Conservation (phyloP, 1,139 yeast species). For the Geotrichum citri-aurantii region DNA sequence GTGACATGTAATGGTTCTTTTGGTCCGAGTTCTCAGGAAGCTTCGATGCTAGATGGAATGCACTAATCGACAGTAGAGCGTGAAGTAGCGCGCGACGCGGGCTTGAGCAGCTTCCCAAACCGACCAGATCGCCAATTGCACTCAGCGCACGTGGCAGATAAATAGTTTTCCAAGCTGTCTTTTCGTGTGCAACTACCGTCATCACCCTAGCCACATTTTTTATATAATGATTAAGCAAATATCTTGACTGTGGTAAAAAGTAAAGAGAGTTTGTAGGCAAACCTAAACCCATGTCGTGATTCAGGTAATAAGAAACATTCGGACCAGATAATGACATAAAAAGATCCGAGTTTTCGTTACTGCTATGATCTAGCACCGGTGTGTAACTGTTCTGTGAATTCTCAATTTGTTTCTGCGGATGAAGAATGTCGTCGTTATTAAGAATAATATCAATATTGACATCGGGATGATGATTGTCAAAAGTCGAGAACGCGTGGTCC, state of each 20-base stretch:
- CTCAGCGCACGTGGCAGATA: slow-evolving; percentile 76
- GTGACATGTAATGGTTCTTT: slow-evolving; percentile 62
- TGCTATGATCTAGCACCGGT: background rate
- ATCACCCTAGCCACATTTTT: slow-evolving; percentile 77
- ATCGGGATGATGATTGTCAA: background rate
- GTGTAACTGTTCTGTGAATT: background rate
- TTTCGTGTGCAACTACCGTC: slow-evolving; percentile 78
- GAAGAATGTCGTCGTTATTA: slow-evolving; percentile 23
- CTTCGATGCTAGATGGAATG: slow-evolving; percentile 73
- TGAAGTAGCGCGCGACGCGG: slow-evolving; percentile 75
- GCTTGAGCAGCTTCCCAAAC: slow-evolving; percentile 66
- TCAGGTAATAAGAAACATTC: slow-evolving; percentile 8
- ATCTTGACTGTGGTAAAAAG: slow-evolving; percentile 43
- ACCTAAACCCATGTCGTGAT: slow-evolving; percentile 14
- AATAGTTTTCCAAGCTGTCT: slow-evolving; percentile 82
- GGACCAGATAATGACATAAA: slow-evolving; percentile 12
- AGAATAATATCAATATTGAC: slow-evolving; percentile 48
- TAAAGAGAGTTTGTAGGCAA: slow-evolving; percentile 57
- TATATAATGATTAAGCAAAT: slow-evolving; percentile 66
- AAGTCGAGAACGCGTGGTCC: background rate
- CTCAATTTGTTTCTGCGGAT: background rate
- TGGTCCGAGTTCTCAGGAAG: slow-evolving; percentile 56
- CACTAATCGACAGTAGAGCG: slow-evolving; percentile 75
- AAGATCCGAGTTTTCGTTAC: slow-evolving; percentile 12
- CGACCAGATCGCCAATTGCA: slow-evolving; percentile 76